Base-by-base conservation (phyloP, 1,284 basidiomycete species). In the Stygiomarasmius scandens region DNA sequence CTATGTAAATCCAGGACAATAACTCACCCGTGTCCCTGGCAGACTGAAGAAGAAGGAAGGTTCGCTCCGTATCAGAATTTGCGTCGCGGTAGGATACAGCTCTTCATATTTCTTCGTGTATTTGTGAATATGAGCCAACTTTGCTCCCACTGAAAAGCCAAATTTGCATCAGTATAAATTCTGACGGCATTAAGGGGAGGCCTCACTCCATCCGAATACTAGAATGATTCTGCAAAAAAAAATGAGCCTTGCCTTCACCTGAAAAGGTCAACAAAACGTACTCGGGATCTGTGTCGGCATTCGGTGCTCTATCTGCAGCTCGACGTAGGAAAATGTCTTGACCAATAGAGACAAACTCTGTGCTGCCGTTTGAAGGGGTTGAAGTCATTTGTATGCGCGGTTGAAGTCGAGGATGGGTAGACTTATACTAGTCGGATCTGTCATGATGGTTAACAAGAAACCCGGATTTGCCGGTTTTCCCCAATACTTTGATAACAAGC, bases 191-290 rank as follows among this genome's bases (percentile, higher is more conserved):
- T 10, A 23, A 27, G 32, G 1, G 23, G 16, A 14, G 19, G n/a
- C 64, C 73, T 27, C 55, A 82, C 81, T 80, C 81, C 81, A 83
- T 45, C 79, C 79, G 58, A 80, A 82, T 12, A 80, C 70, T 8
- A 81, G 57, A 41, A 83, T 74, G 4, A 81, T 61, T 3, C 79
- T 82, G 48, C 47, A 43, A 43, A 23, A 14, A 49, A 34, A 12
- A 52, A 55, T 36, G 5, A 41, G 38, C 5, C 14, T 41, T n/a
- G 5, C 6, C 38, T 16, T 5, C 14, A 41, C 11, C 14, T 16
- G 4, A 8, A 41, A 4, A n/a, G 16, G 12, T 32, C 29, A 8
- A 12, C n/a, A 41, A n/a, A 41, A 41, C 38, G 6, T 12, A 41
- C 38, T 41, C 38, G 38, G 38, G 38, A 19, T 19, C 38, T 41